These are phyloP conservation scores for Noccaea caerulescens DNA, from an alignment of 345 rosid genomes.

Conservation along the genomic window DNA sequence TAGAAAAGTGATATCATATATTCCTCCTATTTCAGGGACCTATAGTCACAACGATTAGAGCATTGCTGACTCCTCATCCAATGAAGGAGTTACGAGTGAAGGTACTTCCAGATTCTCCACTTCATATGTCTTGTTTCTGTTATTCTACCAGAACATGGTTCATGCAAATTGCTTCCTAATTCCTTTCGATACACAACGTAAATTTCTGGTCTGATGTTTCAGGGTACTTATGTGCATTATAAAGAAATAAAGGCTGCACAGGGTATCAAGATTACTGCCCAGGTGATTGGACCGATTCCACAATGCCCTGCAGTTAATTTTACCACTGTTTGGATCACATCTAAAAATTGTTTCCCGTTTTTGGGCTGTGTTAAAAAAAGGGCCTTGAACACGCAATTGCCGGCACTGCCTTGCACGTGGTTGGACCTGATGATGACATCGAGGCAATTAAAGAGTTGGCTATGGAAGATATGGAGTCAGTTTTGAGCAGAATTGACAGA, in stretches of 20 bases:
- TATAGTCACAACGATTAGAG: slow-evolving; percentile 83
- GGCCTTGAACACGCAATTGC: slow-evolving; percentile 97
- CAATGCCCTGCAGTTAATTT: not conserved
- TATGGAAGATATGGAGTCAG: slow-evolving; percentile 87
- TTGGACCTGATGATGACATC: slow-evolving; percentile 75
- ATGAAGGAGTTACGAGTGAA: slow-evolving; percentile 97
- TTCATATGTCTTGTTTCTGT: slow-evolving; percentile 14
- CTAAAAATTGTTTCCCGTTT: slow-evolving; percentile 20
- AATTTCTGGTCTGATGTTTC: slow-evolving; percentile 46
- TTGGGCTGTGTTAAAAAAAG: slow-evolving; percentile 44
- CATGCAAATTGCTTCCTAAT: not conserved
- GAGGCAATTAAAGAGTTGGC: slow-evolving; percentile 72
- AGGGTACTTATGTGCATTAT: slow-evolving; percentile 88
- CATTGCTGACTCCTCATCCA: slow-evolving; percentile 93
- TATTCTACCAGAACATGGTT: slow-evolving; percentile 12
- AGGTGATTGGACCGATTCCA: slow-evolving; percentile 52
- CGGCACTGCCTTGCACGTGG: slow-evolving; percentile 85
- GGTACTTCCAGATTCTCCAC: slow-evolving; percentile 48
- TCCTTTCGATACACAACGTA: slow-evolving; percentile 12
- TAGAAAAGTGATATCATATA: slow-evolving; percentile 21
- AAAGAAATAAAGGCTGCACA: slow-evolving; percentile 94
- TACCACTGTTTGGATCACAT: slow-evolving; percentile 22
- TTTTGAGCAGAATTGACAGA: slow-evolving; percentile 81
- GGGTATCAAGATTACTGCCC: slow-evolving; percentile 92
- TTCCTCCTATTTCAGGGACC: slow-evolving; percentile 65